Evolutionary conservation across 805 yeast genomes (phyloP), one percentile per base, ranked within the genome.

Genomic region (Candida patagonica): DNA sequence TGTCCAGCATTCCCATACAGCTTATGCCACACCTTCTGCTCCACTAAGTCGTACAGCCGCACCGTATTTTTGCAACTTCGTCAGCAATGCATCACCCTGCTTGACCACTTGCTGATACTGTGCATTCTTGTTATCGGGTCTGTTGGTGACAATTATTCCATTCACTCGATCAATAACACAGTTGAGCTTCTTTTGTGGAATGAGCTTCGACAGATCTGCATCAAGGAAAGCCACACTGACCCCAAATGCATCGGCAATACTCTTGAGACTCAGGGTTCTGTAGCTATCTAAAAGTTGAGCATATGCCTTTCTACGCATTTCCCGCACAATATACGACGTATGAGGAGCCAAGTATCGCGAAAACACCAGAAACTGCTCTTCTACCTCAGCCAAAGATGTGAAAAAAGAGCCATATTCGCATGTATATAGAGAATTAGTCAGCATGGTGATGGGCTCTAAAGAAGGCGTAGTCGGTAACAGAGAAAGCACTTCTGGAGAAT

Each of bases 1-100:
- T n/a, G n/a, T n/a, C n/a, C n/a, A n/a, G n/a, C n/a, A n/a, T n/a
- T n/a, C n/a, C n/a, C n/a, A n/a, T n/a, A n/a, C n/a, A n/a, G n/a
- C n/a, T 35, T 41, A 41, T 9, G 27, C 40, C 26, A 31, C 41
- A 30, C 60, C 26, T 43, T 87, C 96, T 21, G 95, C 83, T 35
- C 97, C 96, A 56, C 94, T 81, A 53, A 92, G 72, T 60, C 94
- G 83, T 37, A 92, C 97, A 17, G 96, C 96, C 33, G 97, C 96
- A 35, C 95, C 95, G 53, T 89, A 92, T 61, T 88, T 92, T 61
- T 92, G 98, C 56, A 92, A 71, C 61, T 89, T 92, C 13, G 98
- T 89, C 59, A 92, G 74, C 53, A 92, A 69, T 2, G 79, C 76
- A 57, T 92, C 98, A 47, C 98, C 97, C 58, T 81, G 94, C 62